Percentiles rank a stretch among this genome's conserved stretches.
These are phyloP conservation scores for Yarrowia sp. DNA, from an alignment of 805 yeast species.

Conservation along the genomic window DNA sequence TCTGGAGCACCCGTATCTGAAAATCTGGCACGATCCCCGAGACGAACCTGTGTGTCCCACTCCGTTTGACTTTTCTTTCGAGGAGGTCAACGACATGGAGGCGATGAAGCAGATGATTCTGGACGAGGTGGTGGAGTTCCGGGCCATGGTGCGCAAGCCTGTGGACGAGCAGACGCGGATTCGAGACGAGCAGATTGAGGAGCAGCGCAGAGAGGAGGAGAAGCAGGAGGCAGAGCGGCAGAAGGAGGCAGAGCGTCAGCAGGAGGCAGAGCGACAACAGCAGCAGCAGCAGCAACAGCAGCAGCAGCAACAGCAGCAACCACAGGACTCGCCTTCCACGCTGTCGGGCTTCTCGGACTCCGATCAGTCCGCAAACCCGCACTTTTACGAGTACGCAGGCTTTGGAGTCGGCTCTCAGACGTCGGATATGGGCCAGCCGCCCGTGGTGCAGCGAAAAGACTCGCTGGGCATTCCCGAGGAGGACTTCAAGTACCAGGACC, in stretches of 20 bases:
- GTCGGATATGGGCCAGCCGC: conserved; percentile 30
- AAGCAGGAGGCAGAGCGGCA: conserved; percentile 31
- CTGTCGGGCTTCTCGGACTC: conserved; percentile 19
- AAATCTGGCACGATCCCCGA: conserved; percentile 87
- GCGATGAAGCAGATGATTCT: conserved; percentile 72
- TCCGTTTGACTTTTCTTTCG: conserved; percentile 85
- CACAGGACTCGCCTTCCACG: conserved; percentile 11
- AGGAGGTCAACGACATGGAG: conserved; percentile 74
- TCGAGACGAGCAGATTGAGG: conserved; percentile 33
- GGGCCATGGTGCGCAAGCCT: conserved; percentile 79
- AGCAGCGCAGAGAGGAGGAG: conserved; percentile 36
- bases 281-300: conserved; percentile 28
- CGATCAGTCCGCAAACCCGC: conserved; percentile 21
- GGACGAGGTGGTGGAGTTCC: conserved; percentile 72
- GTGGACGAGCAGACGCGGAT: conserved; percentile 39
- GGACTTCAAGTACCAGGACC: conserved; percentile 43
- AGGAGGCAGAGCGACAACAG: conserved; percentile 36
- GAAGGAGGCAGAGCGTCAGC: conserved; percentile 35
- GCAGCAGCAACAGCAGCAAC: conserved; percentile 28
- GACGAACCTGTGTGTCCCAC: conserved; percentile 78
- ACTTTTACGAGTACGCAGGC: conserved; percentile 19
- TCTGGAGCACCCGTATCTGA: conserved; percentile 78
- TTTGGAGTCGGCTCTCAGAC: conserved; percentile 19
- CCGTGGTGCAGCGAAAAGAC: conserved; percentile 34
- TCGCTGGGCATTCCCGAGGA: conserved; percentile 49